phyloP scores from a whole-genome alignment of 495 filamentous ascomycete species.

The Neurospora sp. region DNA sequence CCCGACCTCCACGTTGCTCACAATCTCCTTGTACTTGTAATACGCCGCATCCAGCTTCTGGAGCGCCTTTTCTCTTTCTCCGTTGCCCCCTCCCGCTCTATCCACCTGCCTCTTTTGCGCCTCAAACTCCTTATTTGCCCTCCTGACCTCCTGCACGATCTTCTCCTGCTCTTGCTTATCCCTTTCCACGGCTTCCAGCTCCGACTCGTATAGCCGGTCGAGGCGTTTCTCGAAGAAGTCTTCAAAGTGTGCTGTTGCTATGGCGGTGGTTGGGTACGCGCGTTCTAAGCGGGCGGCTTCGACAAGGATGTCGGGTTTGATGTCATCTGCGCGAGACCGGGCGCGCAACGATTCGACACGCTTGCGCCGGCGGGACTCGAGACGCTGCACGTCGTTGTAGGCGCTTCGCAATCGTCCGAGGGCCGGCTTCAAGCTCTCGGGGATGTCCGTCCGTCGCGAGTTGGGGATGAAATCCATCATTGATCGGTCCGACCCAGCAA shows the following conservation, averaged over 20 bases:
- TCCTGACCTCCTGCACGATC: constrained; percentile 52
- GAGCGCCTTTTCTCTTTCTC: constrained; percentile 73
- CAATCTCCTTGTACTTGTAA: constrained; percentile 88
- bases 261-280: constrained; percentile 69
- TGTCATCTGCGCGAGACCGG: constrained; percentile 79
- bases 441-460: constrained; percentile 64
- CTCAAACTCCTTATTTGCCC: constrained; percentile 71
- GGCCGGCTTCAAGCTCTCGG: constrained; percentile 69
- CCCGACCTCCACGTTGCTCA: constrained; percentile 78
- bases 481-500: constrained; percentile 67
- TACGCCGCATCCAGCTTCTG: constrained; percentile 89
- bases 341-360: constrained; percentile 65
- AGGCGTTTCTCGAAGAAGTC: constrained; percentile 79
- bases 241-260: constrained; percentile 81
- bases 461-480: constrained; percentile 85
- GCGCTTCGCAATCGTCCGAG: constrained; percentile 60
- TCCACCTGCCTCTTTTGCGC: constrained; percentile 45
- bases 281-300: constrained; percentile 82
- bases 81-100: constrained; percentile 57
- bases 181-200: constrained; percentile 55
- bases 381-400: constrained; percentile 70
- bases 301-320: constrained; percentile 68
- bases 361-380: constrained; percentile 66
- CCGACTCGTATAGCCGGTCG: constrained; percentile 60
- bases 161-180: constrained; percentile 72